Base-by-base conservation (phyloP, 1,284 basidiomycete species). In the Kalmanozyma brasiliensis region DNA sequence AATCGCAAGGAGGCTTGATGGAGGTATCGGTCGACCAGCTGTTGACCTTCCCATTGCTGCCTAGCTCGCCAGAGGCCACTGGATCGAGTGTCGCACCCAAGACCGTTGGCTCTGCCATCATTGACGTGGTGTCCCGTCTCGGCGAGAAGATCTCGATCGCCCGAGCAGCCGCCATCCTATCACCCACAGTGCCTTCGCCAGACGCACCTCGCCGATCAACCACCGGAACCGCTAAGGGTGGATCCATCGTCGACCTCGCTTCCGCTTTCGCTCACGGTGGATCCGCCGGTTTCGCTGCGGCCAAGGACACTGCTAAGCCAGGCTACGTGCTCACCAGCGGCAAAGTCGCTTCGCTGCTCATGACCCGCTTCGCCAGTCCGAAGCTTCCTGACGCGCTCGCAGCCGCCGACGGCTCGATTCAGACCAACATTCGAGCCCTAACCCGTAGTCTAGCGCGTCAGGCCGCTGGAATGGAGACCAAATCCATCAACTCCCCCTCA, bases 121-220 rank as follows among this genome's bases (percentile, higher is more conserved):
- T 89, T 26, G 88, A 92, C 64, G 85, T 90, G 22, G 89, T 95
- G 56, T 87, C 90, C 19, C 90, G 91, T 76, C 88, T 95, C 14
- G 94, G 94, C 40, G 94, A 98, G 82, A 95, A 94, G 79, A 88
- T 98, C 62, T 86, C 87, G 8, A 84, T 98, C 17, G 86, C 89
- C 44, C 87, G 94, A 49, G 94, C 89, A 1, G 84, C 87, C 19
- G 85, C 88, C 3, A 86, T 94, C 59, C 87, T 89, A n/a, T 87
- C 89, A 40, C 84, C 84, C 16, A 78, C 81, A 1, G 73, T 81
- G 9, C 80, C 84, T 30, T 23, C 67, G 1, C 26, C 74, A 0
- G 51, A 58, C 19, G 71, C 71, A 7, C 57, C 63, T 2, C 45
- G 71, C 4, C 47, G 73, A n/a, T 73, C 68, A 9, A n/a, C 16